phyloP scores from a whole-genome alignment of 352 stramenopile genomes.

The Phytophthora syringae region DNA sequence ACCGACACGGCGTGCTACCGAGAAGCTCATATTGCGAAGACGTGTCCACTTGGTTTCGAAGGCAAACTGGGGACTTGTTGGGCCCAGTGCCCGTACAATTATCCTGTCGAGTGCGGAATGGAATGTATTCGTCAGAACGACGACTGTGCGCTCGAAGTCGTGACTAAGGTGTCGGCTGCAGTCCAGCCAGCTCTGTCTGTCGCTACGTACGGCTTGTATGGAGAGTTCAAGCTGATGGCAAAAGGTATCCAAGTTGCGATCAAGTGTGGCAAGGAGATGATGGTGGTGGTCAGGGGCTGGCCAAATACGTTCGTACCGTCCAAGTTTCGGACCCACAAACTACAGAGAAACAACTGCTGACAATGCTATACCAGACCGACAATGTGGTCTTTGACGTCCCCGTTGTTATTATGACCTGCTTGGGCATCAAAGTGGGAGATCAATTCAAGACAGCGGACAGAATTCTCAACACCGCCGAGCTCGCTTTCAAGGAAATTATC shows the following conservation, averaged over 20 bases:
- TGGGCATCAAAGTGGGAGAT: slow-evolving; percentile 38
- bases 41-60: slow-evolving; percentile 40
- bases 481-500: slow-evolving; percentile 46
- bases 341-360: slow-evolving; percentile 43
- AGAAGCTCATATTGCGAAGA: slow-evolving; percentile 39
- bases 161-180: slow-evolving; percentile 39
- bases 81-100: slow-evolving; percentile 45
- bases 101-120: slow-evolving; percentile 47
- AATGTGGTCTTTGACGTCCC: slow-evolving; percentile 57
- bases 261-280: slow-evolving; percentile 49
- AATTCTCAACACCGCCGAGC: slow-evolving; percentile 43
- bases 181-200: slow-evolving; percentile 35
- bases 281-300: slow-evolving; percentile 42
- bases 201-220: slow-evolving; percentile 34
- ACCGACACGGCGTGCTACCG: slow-evolving; percentile 43
- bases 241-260: slow-evolving; percentile 38
- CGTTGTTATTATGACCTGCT: slow-evolving; percentile 46
- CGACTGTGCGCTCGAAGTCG: slow-evolving; percentile 43
- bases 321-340: slow-evolving; percentile 36
- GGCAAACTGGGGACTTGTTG: slow-evolving; percentile 43
- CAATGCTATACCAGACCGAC: slow-evolving; percentile 52
- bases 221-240: slow-evolving; percentile 37
- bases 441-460: slow-evolving; percentile 38
- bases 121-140: slow-evolving; percentile 55
- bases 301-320: slow-evolving; percentile 42